Evolutionary conservation across 129 eudicot species (phyloP).

Genomic region (Pseudognaphalium luteoalbum): DNA sequence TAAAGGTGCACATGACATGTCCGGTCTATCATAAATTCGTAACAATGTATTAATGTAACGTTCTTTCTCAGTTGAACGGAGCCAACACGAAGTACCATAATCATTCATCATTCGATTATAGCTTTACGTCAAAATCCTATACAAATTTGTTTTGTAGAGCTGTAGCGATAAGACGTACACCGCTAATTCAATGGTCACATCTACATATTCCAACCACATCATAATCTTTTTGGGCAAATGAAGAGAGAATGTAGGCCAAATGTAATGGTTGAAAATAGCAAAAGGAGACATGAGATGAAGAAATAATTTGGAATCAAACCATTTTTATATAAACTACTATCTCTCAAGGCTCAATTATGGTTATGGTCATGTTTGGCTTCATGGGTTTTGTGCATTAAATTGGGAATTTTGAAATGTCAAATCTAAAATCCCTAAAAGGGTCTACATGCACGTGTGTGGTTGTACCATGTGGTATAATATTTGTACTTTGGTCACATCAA

Average conservation of each 20-base stretch:
- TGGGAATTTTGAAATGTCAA: constrained; percentile 30
- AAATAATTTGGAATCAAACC: not conserved
- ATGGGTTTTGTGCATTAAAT: not conserved
- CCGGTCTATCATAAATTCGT: too few relatives aligned
- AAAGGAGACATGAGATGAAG: not conserved
- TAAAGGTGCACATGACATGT: not conserved
- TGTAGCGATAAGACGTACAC: not conserved
- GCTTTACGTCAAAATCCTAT: not conserved
- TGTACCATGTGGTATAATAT: constrained; percentile 14
- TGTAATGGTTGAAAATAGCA: constrained; percentile 10
- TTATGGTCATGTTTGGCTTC: constrained; percentile 16
- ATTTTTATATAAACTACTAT: not conserved
- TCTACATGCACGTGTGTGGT: constrained; percentile 21
- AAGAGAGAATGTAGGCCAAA: not conserved
- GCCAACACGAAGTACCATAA: not conserved
- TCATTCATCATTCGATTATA: not conserved
- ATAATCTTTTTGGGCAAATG: not conserved
- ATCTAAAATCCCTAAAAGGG: constrained; percentile 22
- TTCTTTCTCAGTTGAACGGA: not conserved
- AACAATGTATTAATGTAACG: too few relatives aligned
- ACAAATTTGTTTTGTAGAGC: not conserved
- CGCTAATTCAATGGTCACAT: not conserved
- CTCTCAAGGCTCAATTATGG: constrained; percentile 5
- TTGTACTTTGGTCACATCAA: constrained; percentile 31
- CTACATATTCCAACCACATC: not conserved